phyloP scores from a whole-genome alignment of 176 grass and related monocot species.

The Cymbopogon citratus region DNA sequence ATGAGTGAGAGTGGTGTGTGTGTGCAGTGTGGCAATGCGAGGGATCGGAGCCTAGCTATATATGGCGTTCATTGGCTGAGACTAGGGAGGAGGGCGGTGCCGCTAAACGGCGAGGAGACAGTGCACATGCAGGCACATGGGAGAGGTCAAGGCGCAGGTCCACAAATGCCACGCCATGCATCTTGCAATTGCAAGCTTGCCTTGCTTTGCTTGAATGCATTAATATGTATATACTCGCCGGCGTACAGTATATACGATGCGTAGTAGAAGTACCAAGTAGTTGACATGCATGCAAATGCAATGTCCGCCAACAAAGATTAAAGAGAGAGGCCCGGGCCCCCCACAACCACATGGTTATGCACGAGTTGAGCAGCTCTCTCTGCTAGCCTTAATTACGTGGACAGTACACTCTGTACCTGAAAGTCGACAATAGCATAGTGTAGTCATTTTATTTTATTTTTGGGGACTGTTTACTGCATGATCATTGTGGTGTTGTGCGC shows the following conservation, averaged over 20 bases:
- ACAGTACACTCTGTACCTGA: not conserved
- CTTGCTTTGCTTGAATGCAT: not conserved
- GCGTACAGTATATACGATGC: not conserved
- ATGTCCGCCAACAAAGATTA: not conserved
- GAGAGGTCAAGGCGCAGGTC: conserved; percentile 44
- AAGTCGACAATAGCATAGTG: not conserved
- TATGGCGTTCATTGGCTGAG: not conserved
- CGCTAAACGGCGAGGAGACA: conserved; percentile 49
- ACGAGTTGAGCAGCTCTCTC: not conserved
- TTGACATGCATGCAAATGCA: not conserved
- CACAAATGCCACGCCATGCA: conserved; percentile 1
- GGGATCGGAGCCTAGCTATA: not conserved
- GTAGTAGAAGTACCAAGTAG: not conserved
- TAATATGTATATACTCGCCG: not conserved
- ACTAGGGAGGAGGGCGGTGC: not conserved
- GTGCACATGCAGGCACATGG: conserved; percentile 82
- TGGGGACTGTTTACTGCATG: not conserved
- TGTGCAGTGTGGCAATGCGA: not conserved
- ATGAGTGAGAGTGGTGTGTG: not conserved
- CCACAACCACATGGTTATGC: not conserved
- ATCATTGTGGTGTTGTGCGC: not conserved
- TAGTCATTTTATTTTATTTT: not conserved
- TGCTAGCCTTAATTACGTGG: conserved; percentile 9
- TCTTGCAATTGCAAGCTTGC: not conserved
- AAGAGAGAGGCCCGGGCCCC: not conserved